A percentile compares a stretch with the other conserved stretches of the same genome.
phyloP scores from a whole-genome alignment of 169 alveolate genomes.

The Plasmodium adleri region DNA sequence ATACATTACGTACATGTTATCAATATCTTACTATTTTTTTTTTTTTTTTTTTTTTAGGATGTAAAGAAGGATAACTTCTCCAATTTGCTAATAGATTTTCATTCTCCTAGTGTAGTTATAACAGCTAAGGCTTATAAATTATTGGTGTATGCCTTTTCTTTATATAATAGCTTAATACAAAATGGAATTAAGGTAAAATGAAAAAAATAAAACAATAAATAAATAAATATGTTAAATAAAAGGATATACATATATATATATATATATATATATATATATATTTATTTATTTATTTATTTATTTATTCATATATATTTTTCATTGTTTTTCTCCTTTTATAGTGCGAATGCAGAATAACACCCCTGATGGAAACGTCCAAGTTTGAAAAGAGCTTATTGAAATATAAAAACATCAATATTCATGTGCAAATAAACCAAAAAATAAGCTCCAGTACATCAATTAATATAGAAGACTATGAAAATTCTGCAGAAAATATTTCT shows the following conservation, averaged over 20 bases:
- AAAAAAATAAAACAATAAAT: not conserved
- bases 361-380: conserved; percentile 55
- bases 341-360: conserved; percentile 72
- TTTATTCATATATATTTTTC: not conserved
- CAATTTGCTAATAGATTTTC: conserved; percentile 35
- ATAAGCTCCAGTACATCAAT: conserved; percentile 22
- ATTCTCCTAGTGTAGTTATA: conserved; percentile 71
- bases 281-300: not conserved
- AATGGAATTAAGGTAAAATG: conserved; percentile 38
- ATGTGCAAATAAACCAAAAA: conserved; percentile 63
- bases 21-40: not conserved
- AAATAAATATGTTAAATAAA: not conserved
- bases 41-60: conserved; percentile 16
- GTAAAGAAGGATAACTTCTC: not conserved
- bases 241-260: not conserved
- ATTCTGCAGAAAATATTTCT: conserved; percentile 17
- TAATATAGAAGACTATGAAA: conserved; percentile 23
- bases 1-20: not conserved
- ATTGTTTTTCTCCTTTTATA: not conserved
- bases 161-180: conserved; percentile 39
- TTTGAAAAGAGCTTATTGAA: conserved; percentile 51
- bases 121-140: conserved; percentile 69
- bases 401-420: conserved; percentile 51
- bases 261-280: not conserved
- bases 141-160: conserved; percentile 53